Percentiles rank a stretch among this genome's conserved stretches.
These are phyloP conservation scores for Pythium utonaiense DNA, from an alignment of 352 stramenopile species.

Conservation along the genomic window DNA sequence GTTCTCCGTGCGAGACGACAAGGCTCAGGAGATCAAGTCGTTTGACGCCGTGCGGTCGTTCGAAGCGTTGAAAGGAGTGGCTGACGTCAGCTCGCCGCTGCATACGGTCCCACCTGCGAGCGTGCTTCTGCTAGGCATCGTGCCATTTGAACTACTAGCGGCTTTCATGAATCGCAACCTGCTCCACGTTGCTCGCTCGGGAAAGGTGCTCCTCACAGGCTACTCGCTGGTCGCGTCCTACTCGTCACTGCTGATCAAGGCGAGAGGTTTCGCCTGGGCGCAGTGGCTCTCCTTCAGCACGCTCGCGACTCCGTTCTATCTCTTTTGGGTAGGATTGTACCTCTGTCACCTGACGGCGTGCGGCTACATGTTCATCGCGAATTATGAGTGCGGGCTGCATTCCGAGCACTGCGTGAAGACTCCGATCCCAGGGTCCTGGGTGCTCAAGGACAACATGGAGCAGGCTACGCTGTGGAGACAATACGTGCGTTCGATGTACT, in stretches of 20 bases:
- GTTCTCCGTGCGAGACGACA: conserved; percentile 7
- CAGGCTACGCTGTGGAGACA: conserved; percentile 34
- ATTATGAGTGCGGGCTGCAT: conserved; percentile 24
- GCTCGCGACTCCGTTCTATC: conserved; percentile 33
- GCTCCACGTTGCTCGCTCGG: conserved; percentile 20
- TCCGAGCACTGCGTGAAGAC: conserved; percentile 23
- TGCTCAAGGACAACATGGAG: conserved; percentile 61
- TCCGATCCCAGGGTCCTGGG: conserved; percentile 42
- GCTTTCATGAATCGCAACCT: conserved; percentile 10
- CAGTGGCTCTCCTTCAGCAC: conserved; percentile 51
- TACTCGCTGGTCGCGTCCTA: not conserved
- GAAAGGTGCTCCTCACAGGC: conserved; percentile 8
- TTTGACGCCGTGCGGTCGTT: conserved; percentile 13
- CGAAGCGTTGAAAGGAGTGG: not conserved
- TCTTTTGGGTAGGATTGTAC: conserved; percentile 53
- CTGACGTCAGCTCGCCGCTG: not conserved
- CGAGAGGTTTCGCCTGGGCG: conserved; percentile 13
- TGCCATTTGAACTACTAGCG: conserved; percentile 10
- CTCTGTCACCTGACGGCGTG: conserved; percentile 51
- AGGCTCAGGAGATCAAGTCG: not conserved
- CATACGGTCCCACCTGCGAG: not conserved
- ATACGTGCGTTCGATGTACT: conserved; percentile 61
- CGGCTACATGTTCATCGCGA: conserved; percentile 57
- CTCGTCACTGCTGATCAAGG: conserved; percentile 19
- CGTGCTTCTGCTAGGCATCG: not conserved